phyloP scores from a whole-genome alignment of 2,329 filamentous ascomycete genomes.

The Claviceps humidiphila region DNA sequence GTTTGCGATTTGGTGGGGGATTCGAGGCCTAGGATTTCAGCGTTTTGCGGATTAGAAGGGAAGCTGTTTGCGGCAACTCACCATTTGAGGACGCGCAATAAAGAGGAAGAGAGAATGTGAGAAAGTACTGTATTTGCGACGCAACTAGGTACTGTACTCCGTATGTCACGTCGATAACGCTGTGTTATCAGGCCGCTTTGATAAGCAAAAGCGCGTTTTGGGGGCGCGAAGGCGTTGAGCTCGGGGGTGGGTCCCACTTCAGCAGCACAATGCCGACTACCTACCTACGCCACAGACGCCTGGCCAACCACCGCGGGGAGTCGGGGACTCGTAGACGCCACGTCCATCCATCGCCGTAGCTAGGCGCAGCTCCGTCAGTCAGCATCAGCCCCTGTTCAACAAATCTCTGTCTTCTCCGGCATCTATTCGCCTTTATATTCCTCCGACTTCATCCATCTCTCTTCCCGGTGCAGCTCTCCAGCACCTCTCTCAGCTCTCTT shows the following conservation, averaged over 20 bases:
- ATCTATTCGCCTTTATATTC: background rate
- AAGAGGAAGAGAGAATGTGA: background rate
- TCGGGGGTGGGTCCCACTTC: background rate
- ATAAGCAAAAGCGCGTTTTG: no score
- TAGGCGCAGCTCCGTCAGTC: no score
- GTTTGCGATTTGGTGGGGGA: slow-evolving; percentile 26
- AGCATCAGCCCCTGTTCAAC: background rate
- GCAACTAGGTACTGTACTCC: no score
- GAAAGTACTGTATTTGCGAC: background rate
- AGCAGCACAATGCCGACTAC: background rate
- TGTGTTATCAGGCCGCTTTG: background rate
- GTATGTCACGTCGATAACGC: background rate
- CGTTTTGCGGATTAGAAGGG: background rate
- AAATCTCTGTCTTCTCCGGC: background rate
- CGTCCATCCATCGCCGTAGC: no score
- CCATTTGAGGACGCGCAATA: background rate
- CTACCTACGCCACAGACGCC: no score
- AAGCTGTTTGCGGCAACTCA: background rate
- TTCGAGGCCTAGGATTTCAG: slow-evolving; percentile 8
- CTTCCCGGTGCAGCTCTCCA: background rate
- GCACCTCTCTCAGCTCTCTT: background rate
- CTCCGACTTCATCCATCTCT: background rate
- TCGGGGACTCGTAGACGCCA: no score
- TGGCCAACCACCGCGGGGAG: no score
- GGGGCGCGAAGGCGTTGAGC: background rate